Conservation (phyloP, 108 stramenopile species). For the Seminavis robusta region DNA sequence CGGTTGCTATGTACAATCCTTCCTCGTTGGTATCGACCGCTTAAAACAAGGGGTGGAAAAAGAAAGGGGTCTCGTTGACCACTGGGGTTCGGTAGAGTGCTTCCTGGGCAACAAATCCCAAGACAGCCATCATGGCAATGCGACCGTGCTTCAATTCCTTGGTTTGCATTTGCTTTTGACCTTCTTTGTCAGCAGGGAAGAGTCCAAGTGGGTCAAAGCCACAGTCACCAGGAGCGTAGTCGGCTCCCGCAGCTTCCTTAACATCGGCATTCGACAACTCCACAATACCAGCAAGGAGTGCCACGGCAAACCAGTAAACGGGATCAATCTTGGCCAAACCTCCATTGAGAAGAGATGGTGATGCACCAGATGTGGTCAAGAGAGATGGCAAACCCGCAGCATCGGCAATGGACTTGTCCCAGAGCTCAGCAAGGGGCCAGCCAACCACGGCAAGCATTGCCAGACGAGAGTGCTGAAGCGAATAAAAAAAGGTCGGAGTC, state of each 20-base stretch:
- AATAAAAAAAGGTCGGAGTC: no score
- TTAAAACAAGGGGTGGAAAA: slow-evolving; percentile 76
- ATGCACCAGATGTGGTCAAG: slow-evolving; percentile 39
- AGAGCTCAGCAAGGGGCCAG: slow-evolving; percentile 84
- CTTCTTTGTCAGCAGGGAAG: slow-evolving; percentile 64
- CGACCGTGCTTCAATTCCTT: slow-evolving; percentile 89
- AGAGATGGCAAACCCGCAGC: slow-evolving; percentile 36
- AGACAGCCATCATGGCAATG: slow-evolving; percentile 86
- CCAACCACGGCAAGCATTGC: slow-evolving; percentile 89
- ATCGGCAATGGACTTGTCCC: slow-evolving; percentile 65
- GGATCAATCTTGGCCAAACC: slow-evolving; percentile 56
- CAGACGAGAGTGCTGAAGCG: slow-evolving; percentile 76
- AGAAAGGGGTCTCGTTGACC: slow-evolving; percentile 74
- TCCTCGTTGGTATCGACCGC: slow-evolving; percentile 1
- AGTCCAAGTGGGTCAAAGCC: slow-evolving; percentile 74
- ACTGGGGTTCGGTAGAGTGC: slow-evolving; percentile 74
- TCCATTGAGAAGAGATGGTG: slow-evolving; percentile 71
- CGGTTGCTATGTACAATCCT: no score
- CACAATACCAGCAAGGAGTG: slow-evolving; percentile 57
- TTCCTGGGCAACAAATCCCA: slow-evolving; percentile 88
- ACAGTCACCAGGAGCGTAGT: slow-evolving; percentile 71
- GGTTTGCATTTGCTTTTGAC: slow-evolving; percentile 61
- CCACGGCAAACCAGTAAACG: slow-evolving; percentile 45
- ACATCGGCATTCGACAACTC: slow-evolving; percentile 58
- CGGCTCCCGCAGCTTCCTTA: slow-evolving; percentile 63